Base-by-base conservation (phyloP, 1,284 basidiomycete species). In the Sphaerobolus stellatus region DNA sequence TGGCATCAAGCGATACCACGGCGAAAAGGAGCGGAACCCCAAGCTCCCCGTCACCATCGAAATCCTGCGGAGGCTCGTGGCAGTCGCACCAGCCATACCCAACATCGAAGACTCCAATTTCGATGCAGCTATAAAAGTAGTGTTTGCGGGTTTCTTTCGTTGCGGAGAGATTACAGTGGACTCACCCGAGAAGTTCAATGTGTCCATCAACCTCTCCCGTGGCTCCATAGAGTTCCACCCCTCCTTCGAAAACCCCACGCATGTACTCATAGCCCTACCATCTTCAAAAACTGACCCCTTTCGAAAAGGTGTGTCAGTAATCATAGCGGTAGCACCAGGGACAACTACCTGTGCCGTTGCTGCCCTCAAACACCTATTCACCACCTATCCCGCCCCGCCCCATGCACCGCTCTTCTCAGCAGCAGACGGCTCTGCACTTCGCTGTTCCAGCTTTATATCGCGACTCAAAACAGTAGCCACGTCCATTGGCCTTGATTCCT, bases 251-350 rank as follows among this genome's bases (percentile, higher is more conserved):
- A 22, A 41, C 2, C 27, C 50, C 6, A 8, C 38, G 22, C 29
- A 46, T 18, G 29, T 50, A 1, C 36, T 51, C 3, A 33, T 59
- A 18, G 22, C 44, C 2, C 22, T 52, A 1, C 55, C 53, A 2
- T 22, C 22, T 20, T 58, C 56, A n/a, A 58, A 58, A 33, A 55
- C 56, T 16, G 56, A 58, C 50, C 56, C 56, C 2, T 59, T 57
- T 41, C 50, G 56, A 9, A 20, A 40, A 38, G 58, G 58, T 1
- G 38, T 50, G 1, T 9, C 25, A 3, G 30, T 59, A 1, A 22
- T 33, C 30, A 54, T 59, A 1, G 56, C 56, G n/a, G n/a, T n/a
- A 2, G 51, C 27, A 7, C 29, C n/a, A 5, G 30, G 41, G 2
- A n/a, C 50, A 1, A 7, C 18, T 4, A 45, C 50, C 22, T 45